A percentile compares a stretch with the other conserved stretches of the same genome.
These are phyloP conservation scores for Polyplosphaeria fusca DNA, from an alignment of 495 filamentous ascomycete species.

Conservation along the genomic window DNA sequence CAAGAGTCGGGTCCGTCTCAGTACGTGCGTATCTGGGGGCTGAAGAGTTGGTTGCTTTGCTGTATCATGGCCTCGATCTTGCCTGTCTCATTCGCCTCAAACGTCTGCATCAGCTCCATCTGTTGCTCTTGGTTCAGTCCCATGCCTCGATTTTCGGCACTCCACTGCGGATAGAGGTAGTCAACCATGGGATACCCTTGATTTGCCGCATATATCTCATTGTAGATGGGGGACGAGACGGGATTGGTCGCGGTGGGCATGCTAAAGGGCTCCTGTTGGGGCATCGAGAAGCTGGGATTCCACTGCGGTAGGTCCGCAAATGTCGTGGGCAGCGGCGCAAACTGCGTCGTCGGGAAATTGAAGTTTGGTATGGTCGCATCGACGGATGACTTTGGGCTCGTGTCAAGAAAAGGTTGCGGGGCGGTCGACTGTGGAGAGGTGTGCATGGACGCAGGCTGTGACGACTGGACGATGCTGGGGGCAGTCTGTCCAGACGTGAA, in stretches of 20 bases:
- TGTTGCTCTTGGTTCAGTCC: conserved; percentile 43
- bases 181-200: conserved; percentile 30
- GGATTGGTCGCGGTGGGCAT: conserved; percentile 17
- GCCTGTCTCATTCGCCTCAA: conserved; percentile 39
- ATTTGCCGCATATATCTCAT: conserved; percentile 27
- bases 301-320: conserved; percentile 38
- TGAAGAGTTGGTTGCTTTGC: conserved; percentile 32
- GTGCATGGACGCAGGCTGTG: conserved; percentile 13
- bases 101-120: conserved; percentile 41
- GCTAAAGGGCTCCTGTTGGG: conserved; percentile 24
- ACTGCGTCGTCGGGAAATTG: conserved; percentile 35
- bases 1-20: too few relatives aligned
- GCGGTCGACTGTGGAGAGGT: conserved; percentile 17
- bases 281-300: conserved; percentile 32
- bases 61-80: conserved; percentile 37
- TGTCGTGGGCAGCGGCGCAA: conserved; percentile 36
- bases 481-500: conserved; percentile 14
- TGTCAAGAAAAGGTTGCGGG: conserved; percentile 18
- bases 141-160: conserved; percentile 22
- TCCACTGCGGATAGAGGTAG: conserved; percentile 34
- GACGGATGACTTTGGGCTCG: conserved; percentile 17
- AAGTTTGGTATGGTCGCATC: conserved; percentile 12
- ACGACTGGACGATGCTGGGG: conserved; percentile 8
- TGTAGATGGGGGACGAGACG: conserved; percentile 25
- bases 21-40: conserved; percentile 15